Percentiles rank a stretch among this genome's conserved stretches.
Conservation (phyloP, 768 basidiomycete species). For the Butyriboletus loyo region DNA sequence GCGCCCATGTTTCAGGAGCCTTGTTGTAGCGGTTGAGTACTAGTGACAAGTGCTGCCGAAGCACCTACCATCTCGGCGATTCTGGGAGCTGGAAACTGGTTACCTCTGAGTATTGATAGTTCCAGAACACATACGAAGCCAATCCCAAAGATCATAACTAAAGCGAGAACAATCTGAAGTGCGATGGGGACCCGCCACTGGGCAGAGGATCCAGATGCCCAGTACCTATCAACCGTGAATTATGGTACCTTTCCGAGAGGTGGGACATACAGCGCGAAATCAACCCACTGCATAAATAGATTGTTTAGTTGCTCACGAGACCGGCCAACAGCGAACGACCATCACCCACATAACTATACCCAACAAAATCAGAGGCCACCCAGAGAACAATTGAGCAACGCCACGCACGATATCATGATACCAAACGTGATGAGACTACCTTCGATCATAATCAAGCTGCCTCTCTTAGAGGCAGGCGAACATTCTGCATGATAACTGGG, state of each 20-base stretch:
- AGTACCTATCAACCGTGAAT: slow-evolving; percentile 40
- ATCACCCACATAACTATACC: slow-evolving; percentile 22
- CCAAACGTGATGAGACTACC: slow-evolving; percentile 63
- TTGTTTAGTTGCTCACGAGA: slow-evolving; percentile 1
- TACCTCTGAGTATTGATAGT: not conserved
- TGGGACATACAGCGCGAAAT: slow-evolving; percentile 52
- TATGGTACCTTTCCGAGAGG: not conserved
- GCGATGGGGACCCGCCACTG: slow-evolving; percentile 66
- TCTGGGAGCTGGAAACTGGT: slow-evolving; percentile 45
- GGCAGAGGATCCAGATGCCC: slow-evolving; percentile 46
- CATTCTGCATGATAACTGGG: slow-evolving; percentile 67
- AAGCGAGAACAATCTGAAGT: slow-evolving; percentile 53
- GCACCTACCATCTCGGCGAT: slow-evolving; percentile 52
- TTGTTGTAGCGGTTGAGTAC: slow-evolving; percentile 15
- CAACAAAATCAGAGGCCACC: not conserved
- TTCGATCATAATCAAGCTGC: slow-evolving; percentile 63
- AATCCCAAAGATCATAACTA: slow-evolving; percentile 47
- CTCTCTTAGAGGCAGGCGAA: slow-evolving; percentile 55
- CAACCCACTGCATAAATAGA: slow-evolving; percentile 47
- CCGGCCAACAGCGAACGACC: not conserved
- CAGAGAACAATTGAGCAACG: not conserved
- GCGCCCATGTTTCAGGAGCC: slow-evolving; percentile 55
- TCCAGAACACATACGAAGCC: slow-evolving; percentile 40
- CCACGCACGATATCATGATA: slow-evolving; percentile 56
- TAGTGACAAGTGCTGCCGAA: not conserved